Conservation (phyloP, 345 rosid species). For the Eucalyptus tenuipes region DNA sequence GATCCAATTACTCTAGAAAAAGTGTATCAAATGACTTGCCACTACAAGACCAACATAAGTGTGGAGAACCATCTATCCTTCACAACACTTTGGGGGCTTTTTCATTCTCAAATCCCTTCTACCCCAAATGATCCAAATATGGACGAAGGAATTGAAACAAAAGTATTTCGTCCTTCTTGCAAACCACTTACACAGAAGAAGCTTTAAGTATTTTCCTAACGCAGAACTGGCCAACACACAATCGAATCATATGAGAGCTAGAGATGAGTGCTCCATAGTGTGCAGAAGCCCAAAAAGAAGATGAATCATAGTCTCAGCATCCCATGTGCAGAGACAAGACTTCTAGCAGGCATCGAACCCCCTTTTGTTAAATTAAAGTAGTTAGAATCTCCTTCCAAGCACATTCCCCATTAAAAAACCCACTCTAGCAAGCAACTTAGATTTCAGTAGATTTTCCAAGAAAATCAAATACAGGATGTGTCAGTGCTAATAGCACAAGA, state of each 20-base stretch:
- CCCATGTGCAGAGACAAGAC: neutral
- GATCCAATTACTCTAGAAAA: neutral
- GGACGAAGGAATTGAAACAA: neutral
- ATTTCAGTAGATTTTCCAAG: neutral
- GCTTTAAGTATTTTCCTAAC: neutral
- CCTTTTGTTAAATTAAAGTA: neutral
- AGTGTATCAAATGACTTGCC: neutral
- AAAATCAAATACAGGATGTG: neutral
- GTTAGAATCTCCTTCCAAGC: neutral
- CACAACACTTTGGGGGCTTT: neutral
- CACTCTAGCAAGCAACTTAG: neutral
- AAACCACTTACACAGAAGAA: neutral
- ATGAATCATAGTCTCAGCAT: neutral
- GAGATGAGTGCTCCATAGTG: neutral
- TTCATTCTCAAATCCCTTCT: neutral
- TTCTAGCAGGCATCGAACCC: neutral
- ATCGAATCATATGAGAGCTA: neutral
- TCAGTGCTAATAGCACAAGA: neutral
- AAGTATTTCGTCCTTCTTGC: neutral
- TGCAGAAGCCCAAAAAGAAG: neutral
- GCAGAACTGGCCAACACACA: neutral
- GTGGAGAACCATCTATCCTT: neutral
- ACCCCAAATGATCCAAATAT: neutral
- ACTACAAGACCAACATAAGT: neutral
- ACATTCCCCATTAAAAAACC: neutral